Evolutionary conservation across 306 rosid genomes (phyloP), one percentile per base, ranked within the genome.

Genomic region (Heteromeles arbutifolia): DNA sequence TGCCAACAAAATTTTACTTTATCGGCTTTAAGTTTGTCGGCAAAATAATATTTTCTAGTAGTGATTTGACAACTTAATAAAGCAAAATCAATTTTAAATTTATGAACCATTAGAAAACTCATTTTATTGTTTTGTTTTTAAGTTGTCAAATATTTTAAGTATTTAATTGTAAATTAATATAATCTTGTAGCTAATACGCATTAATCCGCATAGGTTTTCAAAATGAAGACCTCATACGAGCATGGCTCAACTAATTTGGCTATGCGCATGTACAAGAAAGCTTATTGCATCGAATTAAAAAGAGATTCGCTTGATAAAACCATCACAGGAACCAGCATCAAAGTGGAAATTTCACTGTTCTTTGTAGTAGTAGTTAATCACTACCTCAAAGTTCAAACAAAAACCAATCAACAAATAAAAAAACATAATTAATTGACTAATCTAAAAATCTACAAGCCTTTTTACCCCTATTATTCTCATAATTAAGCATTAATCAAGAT

Each of bases 331-430:
- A 14, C 34, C 29, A 58, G 6, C 66, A 61, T 13, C 4, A 50
- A 50, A 50, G 8, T 8, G 1, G 12, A 41, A 41, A 41, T 41
- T 41, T 41, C 44, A 41, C 3, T 41, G 3, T 41, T 41, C 11
- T 10, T 41, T 9, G 44, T 26, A 6, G 66, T 6, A 61, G 31
- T 52, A 21, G 4, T 52, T n/a, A 72, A n/a, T 25, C 29, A 73
- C 24, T 32, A 24, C 25, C 5, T 58, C 67, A 58, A 37, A 72
- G 15, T 68, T 43, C 77, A 74, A 61, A 62, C 69, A 69, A 61
- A 62, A 74, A 74, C 63, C 13, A 58, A 73, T 65, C 77, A 74
- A 74, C 31, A 74, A 43, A 43, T 43, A 4, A 25, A 59, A 73
- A 73, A 74, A 74, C 45, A 43, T 26, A 26, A 25, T 13, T 19